Evolutionary conservation across 2,329 filamentous ascomycete genomes (phyloP).

Genomic region (Fusarium xylarioides): DNA sequence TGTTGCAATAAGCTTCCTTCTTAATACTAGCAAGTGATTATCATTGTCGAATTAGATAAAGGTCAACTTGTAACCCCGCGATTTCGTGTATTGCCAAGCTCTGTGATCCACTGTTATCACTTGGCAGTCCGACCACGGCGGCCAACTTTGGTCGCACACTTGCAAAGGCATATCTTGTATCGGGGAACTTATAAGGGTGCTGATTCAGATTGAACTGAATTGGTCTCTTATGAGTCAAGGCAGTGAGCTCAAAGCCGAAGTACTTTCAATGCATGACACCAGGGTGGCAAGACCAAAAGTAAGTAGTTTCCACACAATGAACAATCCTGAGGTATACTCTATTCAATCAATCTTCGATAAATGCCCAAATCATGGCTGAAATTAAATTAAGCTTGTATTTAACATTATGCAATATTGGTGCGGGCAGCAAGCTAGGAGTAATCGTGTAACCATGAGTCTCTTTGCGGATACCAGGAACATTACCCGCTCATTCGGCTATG

Average conservation of each 20-base stretch:
- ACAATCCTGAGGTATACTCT: no score
- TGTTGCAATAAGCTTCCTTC: background rate
- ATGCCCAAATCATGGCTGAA: fast-evolving
- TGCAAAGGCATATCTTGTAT: fast-evolving
- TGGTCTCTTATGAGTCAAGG: no score
- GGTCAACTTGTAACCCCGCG: background rate
- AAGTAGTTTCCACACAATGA: background rate
- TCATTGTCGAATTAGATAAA: background rate
- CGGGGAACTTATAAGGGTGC: background rate
- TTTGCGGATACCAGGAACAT: background rate
- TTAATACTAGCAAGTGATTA: background rate
- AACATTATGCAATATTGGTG: background rate
- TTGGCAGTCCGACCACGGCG: background rate
- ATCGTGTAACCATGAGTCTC: background rate
- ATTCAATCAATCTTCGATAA: background rate
- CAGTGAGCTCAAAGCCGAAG: no score
- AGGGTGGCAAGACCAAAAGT: background rate
- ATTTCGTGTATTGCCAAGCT: background rate
- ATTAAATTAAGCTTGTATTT: background rate
- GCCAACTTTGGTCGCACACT: background rate
- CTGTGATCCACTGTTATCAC: background rate
- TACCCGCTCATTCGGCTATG: background rate
- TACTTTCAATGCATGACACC: background rate
- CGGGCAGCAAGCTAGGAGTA: background rate
- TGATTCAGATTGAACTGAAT: no score